These are phyloP conservation scores for Trichophyton mentagrophytes DNA, from an alignment of 2,329 filamentous ascomycete genomes.

Conservation along the genomic window DNA sequence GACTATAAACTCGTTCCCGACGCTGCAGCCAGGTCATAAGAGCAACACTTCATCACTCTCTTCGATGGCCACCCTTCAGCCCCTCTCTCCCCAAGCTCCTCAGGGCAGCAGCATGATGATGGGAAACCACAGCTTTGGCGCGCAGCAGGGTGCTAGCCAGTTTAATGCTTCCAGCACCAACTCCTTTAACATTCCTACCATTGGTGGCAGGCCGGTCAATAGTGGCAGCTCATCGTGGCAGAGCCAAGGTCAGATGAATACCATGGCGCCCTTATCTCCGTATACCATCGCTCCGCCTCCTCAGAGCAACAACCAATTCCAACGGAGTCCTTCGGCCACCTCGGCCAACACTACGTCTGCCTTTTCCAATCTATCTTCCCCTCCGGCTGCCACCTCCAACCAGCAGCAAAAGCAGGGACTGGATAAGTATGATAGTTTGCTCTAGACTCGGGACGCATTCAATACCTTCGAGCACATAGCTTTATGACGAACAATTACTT, in stretches of 20 bases:
- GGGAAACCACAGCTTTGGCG: not conserved
- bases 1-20: slow-evolving; percentile 36
- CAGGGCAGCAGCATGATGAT: not conserved
- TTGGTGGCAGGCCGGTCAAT: not conserved
- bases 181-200: slow-evolving; percentile 25
- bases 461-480: not conserved
- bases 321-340: not conserved
- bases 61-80: not conserved
- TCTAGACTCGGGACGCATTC: slow-evolving; percentile 23
- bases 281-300: slow-evolving; percentile 18
- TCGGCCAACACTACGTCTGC: not conserved
- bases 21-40: slow-evolving; percentile 30
- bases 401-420: slow-evolving; percentile 31
- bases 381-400: slow-evolving; percentile 9
- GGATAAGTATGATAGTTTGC: slow-evolving; percentile 45
- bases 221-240: not conserved
- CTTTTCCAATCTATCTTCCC: not conserved
- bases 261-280: slow-evolving; percentile 18
- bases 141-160: not conserved
- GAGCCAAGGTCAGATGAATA: not conserved
- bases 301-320: slow-evolving; percentile 5
- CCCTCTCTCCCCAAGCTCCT: not conserved
- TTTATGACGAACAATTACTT: not conserved
- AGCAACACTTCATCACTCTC: not conserved
- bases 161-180: slow-evolving; percentile 21